Percentiles rank a stretch among this genome's conserved stretches.
These are phyloP conservation scores for Syncephalastrum monosporum DNA, from an alignment of 371 early-diverging fungal genomes.

Conservation along the genomic window DNA sequence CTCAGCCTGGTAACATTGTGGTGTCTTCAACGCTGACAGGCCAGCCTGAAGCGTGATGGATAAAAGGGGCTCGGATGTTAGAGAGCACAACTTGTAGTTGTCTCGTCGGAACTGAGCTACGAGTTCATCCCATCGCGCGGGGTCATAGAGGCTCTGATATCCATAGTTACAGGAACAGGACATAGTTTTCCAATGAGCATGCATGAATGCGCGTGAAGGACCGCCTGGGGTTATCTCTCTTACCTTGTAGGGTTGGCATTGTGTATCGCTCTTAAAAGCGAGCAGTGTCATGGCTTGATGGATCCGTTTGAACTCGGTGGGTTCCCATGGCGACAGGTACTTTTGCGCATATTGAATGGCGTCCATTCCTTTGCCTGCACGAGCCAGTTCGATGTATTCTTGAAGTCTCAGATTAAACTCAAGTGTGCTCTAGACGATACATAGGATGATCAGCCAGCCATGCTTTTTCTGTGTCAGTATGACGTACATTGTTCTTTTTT, in stretches of 20 bases:
- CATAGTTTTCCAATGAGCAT: not conserved
- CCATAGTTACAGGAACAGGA: not conserved
- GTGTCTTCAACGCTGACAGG: slow-evolving; percentile 88
- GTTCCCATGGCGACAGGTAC: slow-evolving; percentile 74
- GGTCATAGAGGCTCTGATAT: slow-evolving; percentile 55
- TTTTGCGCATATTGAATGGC: slow-evolving; percentile 87
- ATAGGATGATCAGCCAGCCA: too few species aligned
- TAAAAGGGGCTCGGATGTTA: slow-evolving; percentile 82
- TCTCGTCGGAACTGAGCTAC: slow-evolving; percentile 79
- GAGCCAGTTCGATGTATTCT: slow-evolving; percentile 88
- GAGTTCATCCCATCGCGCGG: slow-evolving; percentile 77
- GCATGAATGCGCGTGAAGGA: not conserved
- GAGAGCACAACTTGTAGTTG: slow-evolving; percentile 80
- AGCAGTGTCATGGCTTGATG: slow-evolving; percentile 87
- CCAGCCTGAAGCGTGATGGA: slow-evolving; percentile 91
- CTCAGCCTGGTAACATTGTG: slow-evolving; percentile 69
- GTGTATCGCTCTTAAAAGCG: slow-evolving; percentile 74
- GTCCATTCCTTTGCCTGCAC: slow-evolving; percentile 58
- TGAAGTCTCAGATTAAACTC: slow-evolving; percentile 93
- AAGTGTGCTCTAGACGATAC: slow-evolving; percentile 69
- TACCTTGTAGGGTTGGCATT: slow-evolving; percentile 51
- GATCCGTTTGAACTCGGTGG: slow-evolving; percentile 70
- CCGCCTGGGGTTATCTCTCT: not conserved
- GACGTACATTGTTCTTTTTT: slow-evolving; percentile 59
- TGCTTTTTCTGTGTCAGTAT: slow-evolving; percentile 1